A percentile compares a stretch with the other conserved stretches of the same genome.
These are phyloP conservation scores for Ottelia alismoides DNA, from an alignment of 106 monocot genomes.

Conservation along the genomic window DNA sequence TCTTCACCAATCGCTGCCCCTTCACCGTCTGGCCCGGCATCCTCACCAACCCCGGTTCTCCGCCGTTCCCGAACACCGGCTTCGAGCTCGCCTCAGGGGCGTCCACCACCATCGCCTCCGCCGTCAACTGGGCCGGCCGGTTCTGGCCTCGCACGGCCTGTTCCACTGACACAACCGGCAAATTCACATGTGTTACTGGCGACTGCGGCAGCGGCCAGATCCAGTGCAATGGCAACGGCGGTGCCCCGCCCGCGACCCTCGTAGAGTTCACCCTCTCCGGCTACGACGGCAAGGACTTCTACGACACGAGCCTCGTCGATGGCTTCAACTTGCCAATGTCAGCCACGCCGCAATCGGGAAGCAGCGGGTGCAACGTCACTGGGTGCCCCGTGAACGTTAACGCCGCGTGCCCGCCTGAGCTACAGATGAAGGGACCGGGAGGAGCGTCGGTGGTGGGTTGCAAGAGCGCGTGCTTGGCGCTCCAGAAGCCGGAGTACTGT, in stretches of 20 bases:
- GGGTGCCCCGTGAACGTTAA: constrained; percentile 1
- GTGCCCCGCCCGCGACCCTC: constrained; percentile 10
- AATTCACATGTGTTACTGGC: constrained; percentile 13
- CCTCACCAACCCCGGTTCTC: neutral
- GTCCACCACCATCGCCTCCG: constrained; percentile 4
- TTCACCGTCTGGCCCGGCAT: neutral
- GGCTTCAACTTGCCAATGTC: constrained; percentile 21
- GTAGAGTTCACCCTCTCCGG: constrained; percentile 26
- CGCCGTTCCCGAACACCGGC: neutral
- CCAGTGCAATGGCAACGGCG: constrained; percentile 18
- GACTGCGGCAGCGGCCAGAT: constrained; percentile 22
- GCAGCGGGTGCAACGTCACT: neutral
- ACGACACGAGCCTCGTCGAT: too few relatives aligned
- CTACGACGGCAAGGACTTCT: constrained; percentile 20
- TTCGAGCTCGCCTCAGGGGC: constrained; percentile 8
- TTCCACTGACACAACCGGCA: constrained; percentile 7
- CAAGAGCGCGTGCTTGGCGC: constrained; percentile 29
- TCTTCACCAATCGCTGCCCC: neutral
- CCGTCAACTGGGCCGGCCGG: constrained; percentile 16
- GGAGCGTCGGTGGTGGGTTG: constrained; percentile 17
- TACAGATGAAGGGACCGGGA: neutral
- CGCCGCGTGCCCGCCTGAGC: constrained; percentile 2
- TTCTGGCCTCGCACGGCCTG: constrained; percentile 20
- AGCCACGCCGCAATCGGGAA: constrained; percentile 1
- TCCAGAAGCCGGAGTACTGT: constrained; percentile 23